Conservation (phyloP, 768 basidiomycete genomes). For the Trametes sanguinea region DNA sequence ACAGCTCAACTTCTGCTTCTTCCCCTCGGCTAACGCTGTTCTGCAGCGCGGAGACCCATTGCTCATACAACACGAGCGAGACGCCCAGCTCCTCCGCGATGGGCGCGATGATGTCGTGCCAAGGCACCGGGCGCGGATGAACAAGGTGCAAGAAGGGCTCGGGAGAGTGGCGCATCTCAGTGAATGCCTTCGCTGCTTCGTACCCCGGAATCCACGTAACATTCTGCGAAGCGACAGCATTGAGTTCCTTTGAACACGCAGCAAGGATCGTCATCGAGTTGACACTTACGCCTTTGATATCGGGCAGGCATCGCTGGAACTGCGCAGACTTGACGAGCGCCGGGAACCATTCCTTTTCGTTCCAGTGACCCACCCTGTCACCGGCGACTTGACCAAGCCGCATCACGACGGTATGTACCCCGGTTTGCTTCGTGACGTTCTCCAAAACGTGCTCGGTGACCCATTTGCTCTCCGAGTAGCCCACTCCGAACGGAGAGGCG, state of each 20-base stretch:
- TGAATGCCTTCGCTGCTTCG: conserved; percentile 27
- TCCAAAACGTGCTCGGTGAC: conserved; percentile 35
- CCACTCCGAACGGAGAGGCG: conserved; percentile 22
- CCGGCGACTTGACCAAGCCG: conserved; percentile 39
- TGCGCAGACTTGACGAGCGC: conserved; percentile 30
- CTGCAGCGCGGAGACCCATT: conserved; percentile 28
- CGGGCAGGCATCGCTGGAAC: conserved; percentile 30
- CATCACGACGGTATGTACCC: conserved; percentile 31
- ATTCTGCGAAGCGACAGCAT: conserved; percentile 15
- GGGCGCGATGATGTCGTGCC: conserved; percentile 26
- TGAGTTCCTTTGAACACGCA: not conserved
- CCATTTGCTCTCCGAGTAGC: conserved; percentile 37
- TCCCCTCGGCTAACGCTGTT: conserved; percentile 6
- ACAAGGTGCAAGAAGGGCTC: conserved; percentile 38
- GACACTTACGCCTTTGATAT: conserved; percentile 21
- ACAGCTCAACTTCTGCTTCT: conserved; percentile 13
- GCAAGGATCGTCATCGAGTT: not conserved
- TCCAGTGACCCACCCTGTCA: conserved; percentile 36
- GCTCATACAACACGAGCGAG: conserved; percentile 28
- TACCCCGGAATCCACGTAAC: conserved; percentile 31
- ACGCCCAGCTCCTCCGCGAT: conserved; percentile 25
- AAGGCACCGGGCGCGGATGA: conserved; percentile 41
- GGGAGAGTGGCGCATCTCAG: conserved; percentile 27
- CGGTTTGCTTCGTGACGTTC: conserved; percentile 23
- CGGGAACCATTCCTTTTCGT: conserved; percentile 37